Evolutionary conservation across 495 filamentous ascomycete genomes (phyloP), one percentile per base, ranked within the genome.

Genomic region (Pseudomonodictys pantanalensis): DNA sequence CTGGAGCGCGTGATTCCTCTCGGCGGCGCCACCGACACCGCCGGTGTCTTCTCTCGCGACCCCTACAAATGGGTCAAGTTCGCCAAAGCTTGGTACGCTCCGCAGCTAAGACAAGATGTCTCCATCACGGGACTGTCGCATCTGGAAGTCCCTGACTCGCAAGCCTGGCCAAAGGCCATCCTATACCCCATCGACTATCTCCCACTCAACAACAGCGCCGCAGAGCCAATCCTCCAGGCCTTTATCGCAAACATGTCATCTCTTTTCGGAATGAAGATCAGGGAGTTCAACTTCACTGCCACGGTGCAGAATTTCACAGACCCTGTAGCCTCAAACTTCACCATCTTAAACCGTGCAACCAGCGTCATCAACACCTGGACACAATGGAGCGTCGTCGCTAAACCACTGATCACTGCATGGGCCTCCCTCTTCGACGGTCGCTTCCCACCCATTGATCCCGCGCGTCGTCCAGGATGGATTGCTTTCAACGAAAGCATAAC

Each of bases 231-330:
- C 5, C 61, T 75, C 0, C 66, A 75, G 43, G 61, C 56, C 1
- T 73, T 73, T 52, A 72, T 77, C 45, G 64, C 75, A 43, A 79
- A 78, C 35, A 76, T 82, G 28, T 70, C 53, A 0, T 17, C 64
- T 7, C 46, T 70, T 17, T 69, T 69, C 52, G 55, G 50, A n/a
- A 69, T 67, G 67, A 64, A 50, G 12, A 56, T 67, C 24, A 64
- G 46, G 20, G 51, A 63, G 41, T 62, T 69, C 60, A 71, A 71
- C 51, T 66, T 72, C 29, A 67, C 50, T 17, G 68, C 60, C 18
- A 67, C 69, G 0, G 61, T 74, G 7, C 62, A 58, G 38, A 65
- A 61, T 39, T 51, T 52, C 18, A 52, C 60, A 20, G 60, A 64
- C 38, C 59, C 64, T 0, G 43, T 64, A 9, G 60, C 64, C 11